A percentile compares a stretch with the other conserved stretches of the same genome.
Conservation (phyloP, 768 basidiomycete genomes). For the Phaffia australis region DNA sequence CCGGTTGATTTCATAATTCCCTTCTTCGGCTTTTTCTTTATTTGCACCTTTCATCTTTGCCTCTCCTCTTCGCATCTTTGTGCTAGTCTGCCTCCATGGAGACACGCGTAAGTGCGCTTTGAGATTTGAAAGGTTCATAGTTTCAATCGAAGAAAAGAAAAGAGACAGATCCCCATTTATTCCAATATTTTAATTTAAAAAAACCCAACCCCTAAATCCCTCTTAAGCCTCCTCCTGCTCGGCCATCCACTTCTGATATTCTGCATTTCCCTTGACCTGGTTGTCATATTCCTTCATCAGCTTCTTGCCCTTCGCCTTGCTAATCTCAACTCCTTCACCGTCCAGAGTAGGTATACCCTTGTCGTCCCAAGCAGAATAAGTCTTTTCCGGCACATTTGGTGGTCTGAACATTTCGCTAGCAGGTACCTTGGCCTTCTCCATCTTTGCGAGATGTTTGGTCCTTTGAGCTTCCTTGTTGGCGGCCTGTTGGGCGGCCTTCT, state of each 20-base stretch:
- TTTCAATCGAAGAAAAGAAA: neutral
- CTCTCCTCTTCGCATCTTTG: too few species aligned
- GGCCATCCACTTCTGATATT: conserved; percentile 6
- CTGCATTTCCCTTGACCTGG: conserved; percentile 53
- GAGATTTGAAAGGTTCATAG: too few species aligned
- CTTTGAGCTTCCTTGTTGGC: conserved; percentile 35
- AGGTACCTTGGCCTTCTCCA: conserved; percentile 71
- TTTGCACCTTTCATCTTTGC: too few species aligned
- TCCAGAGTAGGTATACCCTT: conserved; percentile 77
- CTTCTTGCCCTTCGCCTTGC: conserved; percentile 70
- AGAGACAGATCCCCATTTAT: neutral
- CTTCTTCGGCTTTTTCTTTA: too few species aligned
- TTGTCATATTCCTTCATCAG: conserved; percentile 56
- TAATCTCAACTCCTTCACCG: conserved; percentile 67
- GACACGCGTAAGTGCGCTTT: too few species aligned
- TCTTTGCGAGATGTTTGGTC: conserved; percentile 45
- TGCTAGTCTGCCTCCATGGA: too few species aligned
- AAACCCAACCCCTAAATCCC: too few species aligned
- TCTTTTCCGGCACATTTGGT: conserved; percentile 59
- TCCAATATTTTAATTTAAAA: neutral
- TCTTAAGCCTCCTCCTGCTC: neutral
- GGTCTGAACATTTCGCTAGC: conserved; percentile 75
- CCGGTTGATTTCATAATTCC: too few species aligned
- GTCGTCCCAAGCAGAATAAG: conserved; percentile 75
- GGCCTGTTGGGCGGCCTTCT: conserved; percentile 50